Evolutionary conservation across 441 rosid species (phyloP), one percentile per base, ranked within the genome.

Genomic region (Brassica balearica): DNA sequence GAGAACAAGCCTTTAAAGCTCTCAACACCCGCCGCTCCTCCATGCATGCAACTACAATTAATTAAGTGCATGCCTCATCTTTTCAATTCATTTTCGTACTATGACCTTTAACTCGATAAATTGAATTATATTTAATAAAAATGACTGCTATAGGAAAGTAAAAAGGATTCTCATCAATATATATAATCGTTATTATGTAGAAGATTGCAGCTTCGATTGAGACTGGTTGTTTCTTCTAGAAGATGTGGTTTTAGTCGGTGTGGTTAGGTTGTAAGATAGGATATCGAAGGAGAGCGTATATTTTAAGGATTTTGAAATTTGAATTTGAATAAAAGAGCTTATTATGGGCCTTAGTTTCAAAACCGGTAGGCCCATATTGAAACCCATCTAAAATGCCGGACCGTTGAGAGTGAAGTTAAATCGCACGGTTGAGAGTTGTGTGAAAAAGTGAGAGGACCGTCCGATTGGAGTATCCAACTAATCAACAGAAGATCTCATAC

Each of bases 1-100:
- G 56, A 48, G 56, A 48, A 48, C 56, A n/a, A 48, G 56, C 14
- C 56, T 48, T 48, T 48, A 48, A 48, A 48, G 17, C 56, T 48
- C 56, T 6, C 56, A 14, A 48, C 56, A 48, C 14, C 56, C 56
- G 19, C 56, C 56, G 19, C 17, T 48, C 56, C 56, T 48, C 56
- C 56, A 4, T 48, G 56, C 56, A 48, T 48, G 56, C 56, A 48
- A 48, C 56, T 5, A 48, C 19, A 48, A 48, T 48, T 48, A 48
- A 48, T 48, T 48, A 48, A 48, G 56, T 48, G 56, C 19, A 5
- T 48, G 56, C 19, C 56, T 48, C 56, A n/a, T 48, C 19, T 48
- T 17, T n/a, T 43, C 51, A 43, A 38, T 38, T 38, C 9, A 38
- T 34, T 38, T 38, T 29, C 46, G 46, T 9, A 8, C 12, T 8